A percentile compares a stretch with the other conserved stretches of the same genome.
Conservation (phyloP, 768 basidiomycete genomes). For the Russula lepida region DNA sequence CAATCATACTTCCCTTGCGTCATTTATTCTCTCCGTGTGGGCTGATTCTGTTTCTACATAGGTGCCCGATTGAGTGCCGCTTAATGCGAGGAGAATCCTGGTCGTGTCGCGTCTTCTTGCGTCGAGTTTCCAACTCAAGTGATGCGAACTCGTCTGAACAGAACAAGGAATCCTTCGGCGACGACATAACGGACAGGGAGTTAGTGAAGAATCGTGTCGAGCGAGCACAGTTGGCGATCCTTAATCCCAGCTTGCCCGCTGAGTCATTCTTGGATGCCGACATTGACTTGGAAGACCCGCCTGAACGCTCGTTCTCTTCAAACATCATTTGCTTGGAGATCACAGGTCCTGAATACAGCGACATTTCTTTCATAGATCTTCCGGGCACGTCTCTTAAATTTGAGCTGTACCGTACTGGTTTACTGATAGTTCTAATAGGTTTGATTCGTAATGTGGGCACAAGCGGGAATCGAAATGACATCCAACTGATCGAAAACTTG, state of each 20-base stretch:
- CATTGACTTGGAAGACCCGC: background rate
- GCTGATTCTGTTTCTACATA: background rate
- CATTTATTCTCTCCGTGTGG: background rate
- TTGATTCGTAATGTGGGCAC: conserved; percentile 22
- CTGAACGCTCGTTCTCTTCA: conserved; percentile 20
- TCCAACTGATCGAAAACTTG: conserved; percentile 22
- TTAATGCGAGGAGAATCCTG: conserved; percentile 2
- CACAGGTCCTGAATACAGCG: conserved; percentile 23
- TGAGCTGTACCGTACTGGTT: background rate
- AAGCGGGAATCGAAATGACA: conserved; percentile 19
- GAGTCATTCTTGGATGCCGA: background rate
- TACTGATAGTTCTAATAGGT: conserved; percentile 14
- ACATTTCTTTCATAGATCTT: conserved; percentile 28
- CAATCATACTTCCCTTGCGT: conserved; percentile 1
- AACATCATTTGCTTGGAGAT: conserved; percentile 26
- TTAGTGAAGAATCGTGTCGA: background rate
- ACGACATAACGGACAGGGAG: background rate
- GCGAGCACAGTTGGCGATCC: conserved; percentile 11
- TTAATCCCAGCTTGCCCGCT: conserved; percentile 4
- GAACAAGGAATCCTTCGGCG: conserved; percentile 9
- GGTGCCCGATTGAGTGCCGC: conserved; percentile 19
- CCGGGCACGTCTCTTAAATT: conserved; percentile 20
- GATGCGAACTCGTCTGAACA: background rate
- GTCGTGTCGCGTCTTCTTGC: conserved; percentile 10
- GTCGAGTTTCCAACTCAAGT: background rate